A percentile compares a stretch with the other conserved stretches of the same genome.
These are phyloP conservation scores for Pugionium dolabratum DNA, from an alignment of 345 rosid species.

Conservation along the genomic window DNA sequence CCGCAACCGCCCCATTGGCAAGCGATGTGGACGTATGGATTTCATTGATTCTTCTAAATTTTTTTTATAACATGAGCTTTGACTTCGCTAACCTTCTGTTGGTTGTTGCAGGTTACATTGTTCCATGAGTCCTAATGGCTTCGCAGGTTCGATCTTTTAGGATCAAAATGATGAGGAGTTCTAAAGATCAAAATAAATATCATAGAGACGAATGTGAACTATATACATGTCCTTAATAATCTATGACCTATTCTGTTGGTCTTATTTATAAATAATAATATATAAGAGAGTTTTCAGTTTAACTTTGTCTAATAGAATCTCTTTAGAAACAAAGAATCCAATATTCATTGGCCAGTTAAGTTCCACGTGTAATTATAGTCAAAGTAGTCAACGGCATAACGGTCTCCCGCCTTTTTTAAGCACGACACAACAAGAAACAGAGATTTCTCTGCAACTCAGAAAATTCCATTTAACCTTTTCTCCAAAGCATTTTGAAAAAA, in stretches of 20 bases:
- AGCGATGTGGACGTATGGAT: constrained; percentile 79
- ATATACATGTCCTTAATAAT: too few relatives aligned
- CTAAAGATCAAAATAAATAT: too few relatives aligned
- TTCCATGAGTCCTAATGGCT: constrained; percentile 16
- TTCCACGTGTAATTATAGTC: constrained; percentile 40
- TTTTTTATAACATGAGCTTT: not conserved
- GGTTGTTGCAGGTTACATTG: constrained; percentile 32
- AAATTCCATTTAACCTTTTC: not conserved
- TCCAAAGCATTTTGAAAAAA: not conserved
- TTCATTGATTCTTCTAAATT: not conserved
- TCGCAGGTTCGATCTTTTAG: constrained; percentile 1
- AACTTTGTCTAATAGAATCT: not conserved
- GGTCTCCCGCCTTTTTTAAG: constrained; percentile 41
- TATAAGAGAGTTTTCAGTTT: too few relatives aligned
- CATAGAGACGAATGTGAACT: too few relatives aligned
- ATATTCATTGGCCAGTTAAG: not conserved
- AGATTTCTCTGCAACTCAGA: constrained; percentile 39
- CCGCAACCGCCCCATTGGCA: constrained; percentile 64
- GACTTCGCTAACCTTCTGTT: constrained; percentile 4
- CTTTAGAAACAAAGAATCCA: constrained; percentile 20
- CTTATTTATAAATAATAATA: too few relatives aligned
- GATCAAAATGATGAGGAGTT: not conserved
- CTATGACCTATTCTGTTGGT: too few relatives aligned
- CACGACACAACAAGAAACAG: constrained; percentile 5
- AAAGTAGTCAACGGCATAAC: constrained; percentile 14